Base-by-base conservation (phyloP, 768 basidiomycete genomes). In the Suillus discolor region DNA sequence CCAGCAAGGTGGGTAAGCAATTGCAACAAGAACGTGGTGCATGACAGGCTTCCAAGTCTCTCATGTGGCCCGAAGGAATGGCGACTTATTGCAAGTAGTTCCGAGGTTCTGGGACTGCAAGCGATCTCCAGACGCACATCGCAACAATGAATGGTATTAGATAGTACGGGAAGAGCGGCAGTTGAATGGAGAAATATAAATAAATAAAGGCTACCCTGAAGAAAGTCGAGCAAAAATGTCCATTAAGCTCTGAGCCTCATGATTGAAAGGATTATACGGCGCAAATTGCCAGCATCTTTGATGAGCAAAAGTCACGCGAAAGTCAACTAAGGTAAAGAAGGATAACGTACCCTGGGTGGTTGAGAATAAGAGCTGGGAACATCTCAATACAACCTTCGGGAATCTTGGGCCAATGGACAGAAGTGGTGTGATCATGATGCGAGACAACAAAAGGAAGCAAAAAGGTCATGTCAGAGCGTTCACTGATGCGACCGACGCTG, bases 211-310 rank as follows among this genome's bases (percentile, higher is more conserved):
- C 16, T 2, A 59, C 16, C 18, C 6, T 18, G 23, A 15, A 38
- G 38, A 25, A 12, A 3, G 12, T 16, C 16, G 28, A 59, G 38
- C 16, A 23, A 23, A 28, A 9, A 60, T 31, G 41, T 25, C 5
- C 28, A 28, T 42, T 8, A 60, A 60, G 41, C 18, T 60, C 59
- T 60, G 59, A 42, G 12, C 28, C 41, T 60, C 59, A 20, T 20
- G 28, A 3, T 64, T 67, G 34, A 67, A 18, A 15, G 64, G 66
- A 39, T 67, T 57, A 47, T 65, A 53, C 2, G 66, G 66, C 25
- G 66, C 66, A 4, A 67, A 67, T 57, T 65, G 44, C 66, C 65
- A 67, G 64, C 57, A 67, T 16, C 66, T 66, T 44, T 8, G 12
- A 42, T 18, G 20, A 65, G 36, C 4, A 42, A 20, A 3, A 15